A percentile compares a stretch with the other conserved stretches of the same genome.
Conservation (phyloP, 2,329 filamentous ascomycete species). For the Ploettnerulaceae sp. region DNA sequence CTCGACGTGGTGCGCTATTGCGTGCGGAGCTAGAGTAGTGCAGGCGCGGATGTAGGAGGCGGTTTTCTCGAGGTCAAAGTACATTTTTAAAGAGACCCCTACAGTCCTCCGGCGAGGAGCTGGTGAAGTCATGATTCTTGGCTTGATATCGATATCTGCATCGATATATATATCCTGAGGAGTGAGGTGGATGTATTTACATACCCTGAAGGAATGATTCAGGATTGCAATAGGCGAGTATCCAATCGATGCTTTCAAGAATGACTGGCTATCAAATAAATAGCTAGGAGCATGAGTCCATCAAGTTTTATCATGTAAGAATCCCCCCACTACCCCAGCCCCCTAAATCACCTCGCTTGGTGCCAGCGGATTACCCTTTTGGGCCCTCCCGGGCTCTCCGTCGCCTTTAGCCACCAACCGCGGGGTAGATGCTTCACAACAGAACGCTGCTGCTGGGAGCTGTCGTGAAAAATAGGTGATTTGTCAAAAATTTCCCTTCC, state of each 20-base stretch:
- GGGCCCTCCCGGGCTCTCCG: background rate
- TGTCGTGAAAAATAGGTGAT: background rate
- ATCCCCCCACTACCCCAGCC: background rate
- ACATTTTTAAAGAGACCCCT: conserved; percentile 74
- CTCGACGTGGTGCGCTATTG: conserved; percentile 50
- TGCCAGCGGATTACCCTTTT: conserved; percentile 1
- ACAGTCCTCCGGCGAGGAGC: conserved; percentile 49
- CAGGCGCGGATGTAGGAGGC: conserved; percentile 50
- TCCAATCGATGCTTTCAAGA: background rate
- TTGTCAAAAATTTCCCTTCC: background rate
- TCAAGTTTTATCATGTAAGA: background rate
- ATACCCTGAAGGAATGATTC: too few relatives aligned
- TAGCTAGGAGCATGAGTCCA: background rate
- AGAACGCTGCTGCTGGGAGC: background rate
- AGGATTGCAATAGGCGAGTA: background rate
- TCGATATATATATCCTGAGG: background rate
- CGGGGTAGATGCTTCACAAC: conserved; percentile 3
- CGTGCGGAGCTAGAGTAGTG: conserved; percentile 39
- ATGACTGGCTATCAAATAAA: background rate
- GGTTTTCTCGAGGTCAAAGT: conserved; percentile 66
- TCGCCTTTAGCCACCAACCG: conserved; percentile 5
- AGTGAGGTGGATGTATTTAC: too few relatives aligned
- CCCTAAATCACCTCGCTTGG: background rate
- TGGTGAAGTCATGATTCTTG: background rate
- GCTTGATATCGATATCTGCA: too few relatives aligned